Conservation (phyloP, 2,329 filamentous ascomycete species). For the Fusarium sp. region DNA sequence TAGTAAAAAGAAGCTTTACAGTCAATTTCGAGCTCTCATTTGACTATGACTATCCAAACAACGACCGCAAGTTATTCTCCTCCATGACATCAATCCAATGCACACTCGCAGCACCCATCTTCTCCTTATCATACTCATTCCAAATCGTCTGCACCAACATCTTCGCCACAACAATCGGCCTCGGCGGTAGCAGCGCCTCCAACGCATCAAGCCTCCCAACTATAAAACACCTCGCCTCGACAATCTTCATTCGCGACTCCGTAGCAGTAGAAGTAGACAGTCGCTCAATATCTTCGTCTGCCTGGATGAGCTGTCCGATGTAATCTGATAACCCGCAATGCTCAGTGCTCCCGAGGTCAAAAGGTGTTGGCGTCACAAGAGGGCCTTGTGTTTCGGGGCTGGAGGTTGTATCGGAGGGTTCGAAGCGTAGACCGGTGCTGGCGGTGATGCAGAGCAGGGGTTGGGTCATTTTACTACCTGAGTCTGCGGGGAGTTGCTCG, state of each 20-base stretch:
- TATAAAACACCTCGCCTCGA: slow-evolving; percentile 22
- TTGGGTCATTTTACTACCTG: slow-evolving; percentile 49
- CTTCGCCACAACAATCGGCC: slow-evolving; percentile 27
- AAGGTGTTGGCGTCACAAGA: neutral
- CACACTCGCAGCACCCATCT: neutral
- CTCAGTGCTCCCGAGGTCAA: slow-evolving; percentile 2
- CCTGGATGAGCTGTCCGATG: slow-evolving; percentile 17
- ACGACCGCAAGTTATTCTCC: slow-evolving; percentile 31
- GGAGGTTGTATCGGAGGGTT: neutral
- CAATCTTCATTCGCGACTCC: slow-evolving; percentile 16
- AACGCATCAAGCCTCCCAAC: slow-evolving; percentile 7
- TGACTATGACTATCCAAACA: slow-evolving; percentile 30
- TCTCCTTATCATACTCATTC: slow-evolving; percentile 34
- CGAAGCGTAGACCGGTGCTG: slow-evolving; percentile 45
- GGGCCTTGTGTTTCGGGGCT: neutral
- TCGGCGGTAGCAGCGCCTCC: slow-evolving; percentile 22
- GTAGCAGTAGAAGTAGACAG: neutral
- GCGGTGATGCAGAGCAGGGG: slow-evolving; percentile 50
- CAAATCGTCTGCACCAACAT: slow-evolving; percentile 30
- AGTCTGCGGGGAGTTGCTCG: slow-evolving; percentile 46
- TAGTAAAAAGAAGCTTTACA: neutral
- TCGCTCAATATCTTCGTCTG: slow-evolving; percentile 25
- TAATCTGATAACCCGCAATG: slow-evolving; percentile 29
- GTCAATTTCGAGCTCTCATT: neutral
- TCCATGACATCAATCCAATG: slow-evolving; percentile 43